Percentiles rank a stretch among this genome's conserved stretches.
phyloP scores from a whole-genome alignment of 2,329 filamentous ascomycete genomes.

The Venturia effusa region DNA sequence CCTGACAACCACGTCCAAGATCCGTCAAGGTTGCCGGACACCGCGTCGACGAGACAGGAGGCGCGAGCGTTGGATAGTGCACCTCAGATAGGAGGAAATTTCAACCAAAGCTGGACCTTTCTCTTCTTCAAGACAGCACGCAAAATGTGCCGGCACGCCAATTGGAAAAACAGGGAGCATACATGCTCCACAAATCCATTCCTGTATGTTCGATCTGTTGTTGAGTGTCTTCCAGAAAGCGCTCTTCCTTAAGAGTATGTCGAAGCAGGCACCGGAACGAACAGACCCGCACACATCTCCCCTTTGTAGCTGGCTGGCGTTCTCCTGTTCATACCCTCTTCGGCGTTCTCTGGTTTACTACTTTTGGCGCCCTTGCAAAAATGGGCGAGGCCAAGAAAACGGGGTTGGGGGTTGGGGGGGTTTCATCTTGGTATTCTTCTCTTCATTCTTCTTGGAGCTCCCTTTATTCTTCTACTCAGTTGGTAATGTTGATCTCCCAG shows the following conservation, averaged over 20 bases:
- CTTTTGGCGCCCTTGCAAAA: not conserved
- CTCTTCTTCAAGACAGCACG: not conserved
- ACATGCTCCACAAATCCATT: not conserved
- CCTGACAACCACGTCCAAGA: not conserved
- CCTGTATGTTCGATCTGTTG: not conserved
- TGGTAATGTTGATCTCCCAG: not conserved
- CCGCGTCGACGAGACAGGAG: not conserved
- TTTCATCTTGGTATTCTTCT: not conserved
- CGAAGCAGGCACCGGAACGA: not conserved
- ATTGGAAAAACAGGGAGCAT: not conserved
- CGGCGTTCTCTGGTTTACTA: not conserved
- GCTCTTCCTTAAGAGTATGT: not conserved
- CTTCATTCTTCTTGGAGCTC: not conserved
- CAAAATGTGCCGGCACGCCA: not conserved
- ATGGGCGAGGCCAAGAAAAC: not conserved
- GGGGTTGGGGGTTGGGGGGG: not conserved
- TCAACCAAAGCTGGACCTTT: not conserved
- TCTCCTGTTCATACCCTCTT: slow-evolving; percentile 3
- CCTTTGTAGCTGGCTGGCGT: not conserved
- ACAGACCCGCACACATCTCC: not conserved
- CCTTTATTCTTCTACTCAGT: not conserved
- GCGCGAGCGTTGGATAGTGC: not conserved
- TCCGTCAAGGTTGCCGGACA: not conserved
- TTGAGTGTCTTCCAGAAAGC: not conserved
- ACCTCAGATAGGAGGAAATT: not conserved